Base-by-base conservation (phyloP, 2,329 filamentous ascomycete genomes). In the Orbilia ellipsospora region DNA sequence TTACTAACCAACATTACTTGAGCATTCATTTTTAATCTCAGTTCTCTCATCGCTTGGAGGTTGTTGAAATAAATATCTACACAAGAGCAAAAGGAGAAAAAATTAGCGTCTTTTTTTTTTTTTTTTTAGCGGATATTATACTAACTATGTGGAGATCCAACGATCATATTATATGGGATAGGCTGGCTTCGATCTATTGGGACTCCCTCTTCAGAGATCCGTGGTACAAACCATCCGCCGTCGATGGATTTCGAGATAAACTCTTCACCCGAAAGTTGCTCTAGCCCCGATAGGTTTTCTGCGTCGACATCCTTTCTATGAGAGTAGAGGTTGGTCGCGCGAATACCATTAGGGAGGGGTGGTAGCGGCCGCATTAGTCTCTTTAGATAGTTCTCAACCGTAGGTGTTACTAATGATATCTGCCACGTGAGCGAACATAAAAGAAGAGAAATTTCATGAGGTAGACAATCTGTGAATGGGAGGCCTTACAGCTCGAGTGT, bases 1-100 rank as follows among this genome's bases (percentile, higher is more conserved):
- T 88, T 88, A 15, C 82, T 81, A 2, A 87, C 83, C 1, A 88
- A 82, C 4, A 88, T 83, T 4, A 88, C 86, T 1, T 84, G 82
- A 84, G 86, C 86, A 18, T 84, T 84, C 40, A 82, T 78, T 68
- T 87, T 88, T 13, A 88, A 81, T 64, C 84, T 64, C 7, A 69
- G 60, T 80, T 82, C 28, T 77, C 78, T 68, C 61, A 51, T 68
- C 8, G 79, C 80, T 15, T 76, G 79, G 0, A 83, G 79, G 59
- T 78, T 80, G 36, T 66, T 77, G 72, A 77, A 77, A 45, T 62
- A 77, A 13, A 55, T 36, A 16, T 68, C 67, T 77, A 51, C 13
- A 13, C 5, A 13, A 36, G 31, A 36, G 2, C 31, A 7, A 36
- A 13, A 16, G 48, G 16, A 40, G 65, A 59, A 50, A 50, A 60